phyloP scores from a whole-genome alignment of 2,329 filamentous ascomycete species.

The Aspergillus terreus region DNA sequence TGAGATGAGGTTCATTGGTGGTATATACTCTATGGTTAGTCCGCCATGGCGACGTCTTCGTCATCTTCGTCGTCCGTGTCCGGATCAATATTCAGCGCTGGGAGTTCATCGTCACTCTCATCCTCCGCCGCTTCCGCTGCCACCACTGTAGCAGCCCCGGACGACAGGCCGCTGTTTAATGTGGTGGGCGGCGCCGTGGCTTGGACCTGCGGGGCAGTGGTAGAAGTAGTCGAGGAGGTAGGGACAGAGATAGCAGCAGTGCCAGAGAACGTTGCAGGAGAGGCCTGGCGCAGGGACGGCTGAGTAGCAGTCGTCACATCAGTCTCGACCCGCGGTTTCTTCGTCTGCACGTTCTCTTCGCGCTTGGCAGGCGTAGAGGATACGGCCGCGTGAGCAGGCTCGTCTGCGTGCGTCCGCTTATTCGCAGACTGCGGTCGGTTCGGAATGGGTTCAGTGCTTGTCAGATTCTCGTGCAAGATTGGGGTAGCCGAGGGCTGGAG shows the following conservation, averaged over 20 bases:
- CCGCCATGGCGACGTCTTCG: conserved; percentile 23
- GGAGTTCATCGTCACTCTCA: conserved; percentile 48
- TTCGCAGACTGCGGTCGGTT: conserved; percentile 13
- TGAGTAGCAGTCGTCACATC: conserved; percentile 7
- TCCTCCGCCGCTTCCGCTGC: conserved; percentile 27
- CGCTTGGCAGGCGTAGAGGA: neutral
- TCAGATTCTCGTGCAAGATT: conserved; percentile 10
- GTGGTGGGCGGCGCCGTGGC: neutral
- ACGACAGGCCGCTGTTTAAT: neutral
- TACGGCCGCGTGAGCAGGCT: conserved; percentile 9
- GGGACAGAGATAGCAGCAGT: conserved; percentile 11
- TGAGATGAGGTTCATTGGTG: no score
- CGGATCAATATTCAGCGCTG: conserved; percentile 45
- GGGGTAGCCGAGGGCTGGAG: conserved; percentile 18
- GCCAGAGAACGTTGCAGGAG: conserved; percentile 16
- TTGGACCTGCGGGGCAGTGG: neutral
- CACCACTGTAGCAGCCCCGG: conserved; percentile 7
- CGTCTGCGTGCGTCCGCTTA: conserved; percentile 29
- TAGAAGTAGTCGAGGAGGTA: neutral
- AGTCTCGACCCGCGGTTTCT: conserved; percentile 31
- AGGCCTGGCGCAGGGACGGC: conserved; percentile 9
- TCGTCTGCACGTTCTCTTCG: conserved; percentile 18
- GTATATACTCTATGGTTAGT: conserved; percentile 2
- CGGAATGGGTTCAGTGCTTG: conserved; percentile 11
- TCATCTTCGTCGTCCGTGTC: conserved; percentile 46